Conservation (phyloP, 768 basidiomycete genomes). For the Suillus subaureus region DNA sequence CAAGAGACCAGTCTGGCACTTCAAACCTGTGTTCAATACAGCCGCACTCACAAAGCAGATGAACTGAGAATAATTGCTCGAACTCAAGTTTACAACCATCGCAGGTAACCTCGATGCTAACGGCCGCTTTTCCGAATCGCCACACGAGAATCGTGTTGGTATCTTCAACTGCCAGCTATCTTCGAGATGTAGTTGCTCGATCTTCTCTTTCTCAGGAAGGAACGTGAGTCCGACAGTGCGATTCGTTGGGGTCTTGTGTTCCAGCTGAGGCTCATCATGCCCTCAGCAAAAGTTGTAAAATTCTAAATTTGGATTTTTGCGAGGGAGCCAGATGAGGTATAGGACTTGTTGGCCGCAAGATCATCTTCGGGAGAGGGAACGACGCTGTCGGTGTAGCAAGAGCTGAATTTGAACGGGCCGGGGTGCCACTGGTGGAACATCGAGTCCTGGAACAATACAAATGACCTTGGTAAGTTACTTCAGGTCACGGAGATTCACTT, state of each 20-base stretch:
- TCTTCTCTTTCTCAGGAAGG: constrained; percentile 2
- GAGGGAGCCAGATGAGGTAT: constrained; percentile 14
- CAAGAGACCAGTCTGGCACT: neutral
- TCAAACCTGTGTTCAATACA: neutral
- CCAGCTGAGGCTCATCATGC: constrained; percentile 16
- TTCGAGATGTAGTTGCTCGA: constrained; percentile 8
- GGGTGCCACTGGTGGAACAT: constrained; percentile 22
- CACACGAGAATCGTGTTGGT: constrained; percentile 13
- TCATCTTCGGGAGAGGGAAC: constrained; percentile 15
- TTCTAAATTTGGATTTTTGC: constrained; percentile 23
- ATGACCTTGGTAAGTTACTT: neutral
- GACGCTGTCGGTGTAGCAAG: constrained; percentile 19
- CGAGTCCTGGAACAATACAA: constrained; percentile 16
- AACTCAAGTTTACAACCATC: constrained; percentile 17
- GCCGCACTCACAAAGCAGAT: constrained; percentile 18
- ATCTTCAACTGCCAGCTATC: constrained; percentile 12
- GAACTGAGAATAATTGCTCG: constrained; percentile 19
- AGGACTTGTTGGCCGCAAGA: constrained; percentile 14
- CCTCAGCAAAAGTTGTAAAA: constrained; percentile 9
- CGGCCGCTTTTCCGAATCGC: too few species aligned
- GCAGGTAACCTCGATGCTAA: constrained; percentile 18
- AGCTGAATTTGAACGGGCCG: constrained; percentile 12
- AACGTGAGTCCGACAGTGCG: constrained; percentile 14
- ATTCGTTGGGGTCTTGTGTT: constrained; percentile 16
- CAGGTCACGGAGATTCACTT: neutral